Evolutionary conservation across 1,284 basidiomycete species (phyloP), one percentile per base, ranked within the genome.

Genomic region (Coniferiporia sulphurascens): DNA sequence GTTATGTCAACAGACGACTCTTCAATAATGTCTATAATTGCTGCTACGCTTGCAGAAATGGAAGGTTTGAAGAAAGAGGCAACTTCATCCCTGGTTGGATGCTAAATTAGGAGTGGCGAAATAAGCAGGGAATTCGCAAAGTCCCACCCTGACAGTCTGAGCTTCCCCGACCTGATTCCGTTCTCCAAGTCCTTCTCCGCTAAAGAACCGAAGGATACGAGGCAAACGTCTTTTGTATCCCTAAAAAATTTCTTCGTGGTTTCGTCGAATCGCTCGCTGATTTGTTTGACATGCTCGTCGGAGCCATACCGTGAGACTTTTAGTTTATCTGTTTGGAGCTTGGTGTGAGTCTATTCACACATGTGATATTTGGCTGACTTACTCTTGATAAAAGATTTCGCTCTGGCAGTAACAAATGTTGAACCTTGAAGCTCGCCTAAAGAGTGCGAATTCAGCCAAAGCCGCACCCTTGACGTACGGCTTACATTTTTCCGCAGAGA

Each of bases 221-320:
- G 89, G 67, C 88, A 85, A 32, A 80, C 64, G 13, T 87, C 84
- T 45, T 79, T 79, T 65, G 76, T 76, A 60, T 86, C 83, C 1
- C 86, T 80, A 70, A 90, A 90, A 0, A 88, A 71, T 38, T 87
- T 80, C 68, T 91, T 90, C 4, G 88, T 90, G 0, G 86, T 89
- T 71, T 89, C 87, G 60, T 90, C 88, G 68, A 90, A 90, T 12
- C 81, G 78, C 63, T 84, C 83, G 3, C 87, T 84, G 61, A 56
- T 56, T 64, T 89, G 87, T 54, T 89, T 87, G 12, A 90, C 72
- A 3, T 84, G 76, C 66, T 87, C 87, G 0, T 80, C 70, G 2
- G 81, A 78, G 55, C 86, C 86, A 63, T 89, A 89, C 71, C 19
- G 15, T n/a, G 55, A 56, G 13, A 17, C 27, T 50, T 50, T 34